A percentile compares a stretch with the other conserved stretches of the same genome.
Evolutionary conservation across 345 rosid species (phyloP).

Genomic region (Linum lewisii): DNA sequence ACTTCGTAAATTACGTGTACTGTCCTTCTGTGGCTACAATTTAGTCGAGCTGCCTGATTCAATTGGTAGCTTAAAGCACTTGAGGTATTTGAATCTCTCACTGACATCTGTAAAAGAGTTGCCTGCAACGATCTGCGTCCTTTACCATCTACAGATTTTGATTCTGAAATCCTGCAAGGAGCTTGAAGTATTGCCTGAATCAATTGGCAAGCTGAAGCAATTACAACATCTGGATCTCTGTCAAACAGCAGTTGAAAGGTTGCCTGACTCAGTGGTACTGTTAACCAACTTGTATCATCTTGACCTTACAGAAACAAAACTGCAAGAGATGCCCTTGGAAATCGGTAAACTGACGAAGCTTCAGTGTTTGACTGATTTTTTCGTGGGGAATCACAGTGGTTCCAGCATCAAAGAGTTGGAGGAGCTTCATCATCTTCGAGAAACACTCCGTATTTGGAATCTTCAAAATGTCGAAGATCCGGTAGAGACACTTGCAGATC

Average conservation of each 20-base stretch:
- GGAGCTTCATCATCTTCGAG: background rate
- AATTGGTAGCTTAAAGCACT: background rate
- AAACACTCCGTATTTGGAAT: background rate
- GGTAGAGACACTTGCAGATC: background rate
- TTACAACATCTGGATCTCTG: background rate
- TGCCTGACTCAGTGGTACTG: background rate
- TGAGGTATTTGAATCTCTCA: background rate
- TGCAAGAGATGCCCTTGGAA: background rate
- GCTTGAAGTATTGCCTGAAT: background rate
- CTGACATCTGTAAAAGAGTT: background rate
- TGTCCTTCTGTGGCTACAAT: background rate
- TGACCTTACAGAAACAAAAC: background rate
- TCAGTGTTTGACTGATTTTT: background rate
- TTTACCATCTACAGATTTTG: background rate
- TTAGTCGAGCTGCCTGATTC: background rate
- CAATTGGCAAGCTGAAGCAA: background rate
- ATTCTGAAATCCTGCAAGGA: background rate
- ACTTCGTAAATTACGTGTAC: background rate
- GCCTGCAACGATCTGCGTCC: background rate
- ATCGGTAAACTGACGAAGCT: background rate
- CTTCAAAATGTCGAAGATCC: background rate
- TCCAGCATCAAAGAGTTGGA: background rate
- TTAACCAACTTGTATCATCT: background rate
- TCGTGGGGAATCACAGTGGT: background rate
- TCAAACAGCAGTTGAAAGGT: background rate